Evolutionary conservation across 2,329 filamentous ascomycete genomes (phyloP), one percentile per base, ranked within the genome.

Genomic region (Neonectria neomacrospora): DNA sequence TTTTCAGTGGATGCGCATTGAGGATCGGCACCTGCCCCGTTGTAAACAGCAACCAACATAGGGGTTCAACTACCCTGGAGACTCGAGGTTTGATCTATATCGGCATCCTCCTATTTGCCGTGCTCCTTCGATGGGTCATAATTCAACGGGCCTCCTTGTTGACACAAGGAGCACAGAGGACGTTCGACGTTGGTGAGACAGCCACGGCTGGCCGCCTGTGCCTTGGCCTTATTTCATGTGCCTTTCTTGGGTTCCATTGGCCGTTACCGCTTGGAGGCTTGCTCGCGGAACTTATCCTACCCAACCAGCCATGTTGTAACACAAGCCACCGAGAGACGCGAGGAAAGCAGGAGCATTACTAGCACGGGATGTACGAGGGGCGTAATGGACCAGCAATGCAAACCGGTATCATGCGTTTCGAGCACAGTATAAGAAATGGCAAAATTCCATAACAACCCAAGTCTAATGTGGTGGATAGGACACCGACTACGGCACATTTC

Each of bases 1-100:
- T 58, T 62, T 58, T 42, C 54, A 58, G 60, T 53, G 60, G 41
- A 48, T 50, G 54, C 26, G 54, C 60, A 58, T 58, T 50, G 54
- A 37, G 60, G 54, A 54, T 63, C 60, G 37, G 50, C 60, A 42
- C 54, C 50, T 42, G 28, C 39, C 47, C 47, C 55, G 45, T 51
- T 26, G 39, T 54, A 52, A 48, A 54, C 60, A 58, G 47, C 34
- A 28, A 34, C 60, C 48, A 63, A 51, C 57, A 58, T 63, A 63
- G 60, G 60, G 60, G 60, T 45, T 63, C 42, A 47, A 45, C 48
- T 47, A 59, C 56, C 56, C 56, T 61, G 58, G 45, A 61, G 48
- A 53, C 22, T 34, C 11, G 41, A 42, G 39, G 58, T 55, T 54
- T 61, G 52, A 55, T 61, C 48, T 55, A 55, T 54, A 60, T 55